phyloP scores from a whole-genome alignment of 2,329 filamentous ascomycete genomes.

The Pseudogymnoascus sp. region DNA sequence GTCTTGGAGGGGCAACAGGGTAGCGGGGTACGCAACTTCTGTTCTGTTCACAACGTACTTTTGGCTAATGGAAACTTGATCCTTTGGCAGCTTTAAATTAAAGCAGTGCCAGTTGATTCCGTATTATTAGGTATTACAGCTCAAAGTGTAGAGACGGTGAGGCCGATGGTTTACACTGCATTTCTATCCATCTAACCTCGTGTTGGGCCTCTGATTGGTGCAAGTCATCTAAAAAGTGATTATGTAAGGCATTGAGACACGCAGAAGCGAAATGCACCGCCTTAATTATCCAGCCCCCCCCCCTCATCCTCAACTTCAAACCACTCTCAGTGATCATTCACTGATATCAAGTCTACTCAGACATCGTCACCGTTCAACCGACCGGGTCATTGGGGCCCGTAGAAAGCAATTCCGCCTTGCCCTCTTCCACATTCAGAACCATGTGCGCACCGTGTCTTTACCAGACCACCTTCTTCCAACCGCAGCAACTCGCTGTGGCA shows the following conservation, averaged over 20 bases:
- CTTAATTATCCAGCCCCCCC: background rate
- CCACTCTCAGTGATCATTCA: background rate
- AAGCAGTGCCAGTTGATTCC: background rate
- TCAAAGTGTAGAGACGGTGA: background rate
- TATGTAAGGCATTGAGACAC: background rate
- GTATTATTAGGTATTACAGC: slow-evolving; percentile 1
- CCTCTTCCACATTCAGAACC: slow-evolving; percentile 13
- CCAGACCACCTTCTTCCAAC: slow-evolving; percentile 13
- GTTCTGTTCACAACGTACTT: background rate
- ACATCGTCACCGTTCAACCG: slow-evolving; percentile 9
- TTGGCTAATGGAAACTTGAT: background rate
- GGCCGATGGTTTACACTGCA: background rate
- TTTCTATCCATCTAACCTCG: slow-evolving; percentile 4
- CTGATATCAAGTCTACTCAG: background rate
- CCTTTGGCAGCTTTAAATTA: background rate
- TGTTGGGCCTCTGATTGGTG: background rate
- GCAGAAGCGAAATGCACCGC: background rate
- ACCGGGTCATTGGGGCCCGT: slow-evolving; percentile 24
- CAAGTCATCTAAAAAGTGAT: background rate
- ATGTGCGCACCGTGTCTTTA: slow-evolving; percentile 4
- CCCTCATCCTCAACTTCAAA: background rate
- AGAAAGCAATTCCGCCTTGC: slow-evolving; percentile 21
- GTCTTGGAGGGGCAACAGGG: background rate
- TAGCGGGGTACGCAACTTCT: background rate
- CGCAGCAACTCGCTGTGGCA: slow-evolving; percentile 10